Evolutionary conservation across 805 yeast species (phyloP), one percentile per base, ranked within the genome.

Genomic region (Ogataea paraovalis): DNA sequence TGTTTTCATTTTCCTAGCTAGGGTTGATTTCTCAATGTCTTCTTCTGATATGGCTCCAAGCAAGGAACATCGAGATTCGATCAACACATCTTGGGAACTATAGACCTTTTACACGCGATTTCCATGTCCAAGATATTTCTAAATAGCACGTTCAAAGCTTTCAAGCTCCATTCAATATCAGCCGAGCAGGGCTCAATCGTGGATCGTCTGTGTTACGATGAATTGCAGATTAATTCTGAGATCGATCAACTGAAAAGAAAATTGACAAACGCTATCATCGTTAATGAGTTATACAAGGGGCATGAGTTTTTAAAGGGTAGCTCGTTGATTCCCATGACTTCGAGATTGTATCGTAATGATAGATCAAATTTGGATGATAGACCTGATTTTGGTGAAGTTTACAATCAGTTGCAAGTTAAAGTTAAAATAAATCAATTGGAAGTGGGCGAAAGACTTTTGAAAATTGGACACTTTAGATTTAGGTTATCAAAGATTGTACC

Each of bases 61-160:
- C n/a, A n/a, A n/a, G n/a, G n/a, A n/a, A n/a, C n/a, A n/a, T n/a
- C n/a, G n/a, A n/a, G n/a, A n/a, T n/a, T n/a, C n/a, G n/a, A n/a
- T n/a, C n/a, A n/a, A n/a, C n/a, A n/a, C n/a, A n/a, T n/a, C n/a
- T n/a, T n/a, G n/a, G n/a, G n/a, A n/a, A n/a, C n/a, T n/a, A n/a
- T n/a, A n/a, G n/a, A n/a, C n/a, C n/a, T n/a, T n/a, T n/a, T n/a
- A n/a, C n/a, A n/a, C 13, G 34, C 14, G 34, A 10, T 30, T 7
- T 10, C n/a, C 6, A 65, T 65, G 68, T 65, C 68, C 0, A 56
- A 58, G 38, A 52, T 64, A 4, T 58, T 65, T 36, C 43, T 65
- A 10, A 55, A 60, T 34, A 57, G 58, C 25, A 55, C 47, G 23
- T 65, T 58, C 51, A 56, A 50, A 38, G 23, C 54, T 21, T 50